These are phyloP conservation scores for Capsella bursapastoris DNA, from an alignment of 345 rosid species.

Conservation along the genomic window DNA sequence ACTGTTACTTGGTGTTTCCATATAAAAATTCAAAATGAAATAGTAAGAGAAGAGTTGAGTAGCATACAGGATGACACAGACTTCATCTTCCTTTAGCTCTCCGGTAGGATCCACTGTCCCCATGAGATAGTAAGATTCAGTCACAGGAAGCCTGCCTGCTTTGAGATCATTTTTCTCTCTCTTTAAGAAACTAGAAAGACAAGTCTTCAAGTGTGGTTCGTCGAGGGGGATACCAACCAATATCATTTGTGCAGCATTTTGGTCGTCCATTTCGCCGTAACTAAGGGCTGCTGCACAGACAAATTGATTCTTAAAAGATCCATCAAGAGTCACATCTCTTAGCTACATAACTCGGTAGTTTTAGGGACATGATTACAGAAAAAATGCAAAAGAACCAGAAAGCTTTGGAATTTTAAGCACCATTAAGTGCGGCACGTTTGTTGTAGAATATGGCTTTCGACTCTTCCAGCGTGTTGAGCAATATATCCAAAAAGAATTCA, in stretches of 20 bases:
- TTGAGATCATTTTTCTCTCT: slow-evolving; percentile 58
- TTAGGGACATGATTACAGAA: not conserved
- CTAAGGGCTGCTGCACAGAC: slow-evolving; percentile 55
- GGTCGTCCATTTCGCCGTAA: slow-evolving; percentile 60
- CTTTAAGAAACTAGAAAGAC: slow-evolving; percentile 47
- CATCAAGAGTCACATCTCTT: slow-evolving; percentile 2
- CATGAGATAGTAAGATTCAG: slow-evolving; percentile 80
- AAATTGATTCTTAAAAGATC: slow-evolving; percentile 6
- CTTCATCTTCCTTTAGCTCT: slow-evolving; percentile 65
- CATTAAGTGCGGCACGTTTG: slow-evolving; percentile 59
- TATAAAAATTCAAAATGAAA: slow-evolving; percentile 17
- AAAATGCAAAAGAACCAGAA: not conserved
- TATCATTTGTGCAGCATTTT: slow-evolving; percentile 56
- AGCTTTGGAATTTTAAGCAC: too few relatives aligned
- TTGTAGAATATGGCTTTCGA: slow-evolving; percentile 47
- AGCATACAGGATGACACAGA: slow-evolving; percentile 79
- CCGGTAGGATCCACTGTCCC: slow-evolving; percentile 88
- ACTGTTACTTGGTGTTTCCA: slow-evolving; percentile 15
- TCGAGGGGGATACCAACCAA: slow-evolving; percentile 70
- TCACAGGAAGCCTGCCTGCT: slow-evolving; percentile 64
- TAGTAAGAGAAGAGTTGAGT: not conserved
- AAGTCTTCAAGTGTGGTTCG: slow-evolving; percentile 61
- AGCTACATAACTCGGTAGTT: not conserved
- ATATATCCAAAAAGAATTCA: slow-evolving; percentile 54
- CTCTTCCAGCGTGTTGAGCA: slow-evolving; percentile 60